Evolutionary conservation across 176 grass and related monocot species (phyloP).

Genomic region (Avena sativa): DNA sequence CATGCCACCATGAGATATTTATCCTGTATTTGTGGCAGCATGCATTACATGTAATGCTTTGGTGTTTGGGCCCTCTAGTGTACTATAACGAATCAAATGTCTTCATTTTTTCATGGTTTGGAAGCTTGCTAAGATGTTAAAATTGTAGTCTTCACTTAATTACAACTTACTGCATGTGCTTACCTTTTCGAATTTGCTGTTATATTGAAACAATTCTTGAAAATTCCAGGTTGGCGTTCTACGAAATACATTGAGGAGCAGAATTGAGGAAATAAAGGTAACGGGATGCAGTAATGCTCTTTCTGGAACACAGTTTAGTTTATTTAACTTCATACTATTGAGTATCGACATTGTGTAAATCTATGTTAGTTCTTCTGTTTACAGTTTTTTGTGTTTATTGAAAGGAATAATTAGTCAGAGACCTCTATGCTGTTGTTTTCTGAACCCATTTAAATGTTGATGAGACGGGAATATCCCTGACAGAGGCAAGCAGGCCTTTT

Average conservation of each 20-base stretch:
- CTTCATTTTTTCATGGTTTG: neutral
- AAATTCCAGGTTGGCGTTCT: conserved; percentile 58
- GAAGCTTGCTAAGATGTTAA: neutral
- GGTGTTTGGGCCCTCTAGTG: neutral
- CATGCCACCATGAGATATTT: conserved; percentile 33
- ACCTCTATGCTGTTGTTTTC: neutral
- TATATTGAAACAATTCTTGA: conserved; percentile 23
- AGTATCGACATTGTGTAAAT: conserved; percentile 23
- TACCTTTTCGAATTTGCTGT: conserved; percentile 25
- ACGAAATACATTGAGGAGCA: conserved; percentile 53
- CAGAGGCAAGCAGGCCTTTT: neutral
- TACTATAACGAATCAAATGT: conserved; percentile 25
- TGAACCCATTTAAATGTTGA: neutral
- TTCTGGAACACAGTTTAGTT: neutral
- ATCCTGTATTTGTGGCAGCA: conserved; percentile 27
- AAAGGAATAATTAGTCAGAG: conserved; percentile 2
- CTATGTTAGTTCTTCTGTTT: conserved; percentile 17
- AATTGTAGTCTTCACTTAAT: conserved; percentile 14
- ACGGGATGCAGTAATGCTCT: conserved; percentile 28
- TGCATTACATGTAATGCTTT: conserved; percentile 28
- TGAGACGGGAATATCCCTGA: neutral
- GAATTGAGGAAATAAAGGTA: conserved; percentile 75
- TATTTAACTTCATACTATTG: neutral
- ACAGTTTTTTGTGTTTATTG: conserved; percentile 12
- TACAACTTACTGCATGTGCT: neutral